Percentiles rank a stretch among this genome's conserved stretches.
Conservation (phyloP, 495 filamentous ascomycete species). For the Darksidea phi region DNA sequence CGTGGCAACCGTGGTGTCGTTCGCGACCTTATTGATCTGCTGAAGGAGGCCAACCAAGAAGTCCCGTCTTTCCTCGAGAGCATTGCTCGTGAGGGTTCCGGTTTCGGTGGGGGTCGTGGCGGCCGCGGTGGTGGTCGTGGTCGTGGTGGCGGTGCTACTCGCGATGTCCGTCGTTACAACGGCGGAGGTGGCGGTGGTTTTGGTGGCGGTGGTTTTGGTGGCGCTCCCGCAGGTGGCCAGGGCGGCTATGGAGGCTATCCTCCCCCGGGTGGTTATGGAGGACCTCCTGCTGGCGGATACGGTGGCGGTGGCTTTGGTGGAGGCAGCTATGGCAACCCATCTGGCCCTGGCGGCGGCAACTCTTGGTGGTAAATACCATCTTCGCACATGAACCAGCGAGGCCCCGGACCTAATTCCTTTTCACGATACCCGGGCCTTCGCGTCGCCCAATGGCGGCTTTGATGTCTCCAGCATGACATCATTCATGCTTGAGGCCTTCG, state of each 20-base stretch:
- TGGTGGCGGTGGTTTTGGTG: conserved; percentile 46
- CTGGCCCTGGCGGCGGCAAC: conserved; percentile 74
- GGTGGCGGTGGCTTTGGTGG: conserved; percentile 63
- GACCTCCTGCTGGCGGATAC: conserved; percentile 36
- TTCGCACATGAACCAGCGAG: conserved; percentile 3
- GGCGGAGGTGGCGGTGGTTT: conserved; percentile 53
- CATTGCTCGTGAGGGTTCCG: conserved; percentile 89
- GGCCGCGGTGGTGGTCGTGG: conserved; percentile 62
- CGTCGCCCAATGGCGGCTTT: conserved; percentile 3
- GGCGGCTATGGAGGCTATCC: conserved; percentile 42
- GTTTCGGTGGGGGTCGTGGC: conserved; percentile 64
- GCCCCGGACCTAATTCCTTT: conserved; percentile 21
- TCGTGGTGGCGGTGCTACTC: conserved; percentile 66
- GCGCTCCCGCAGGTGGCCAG: conserved; percentile 43
- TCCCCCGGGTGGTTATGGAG: conserved; percentile 33
- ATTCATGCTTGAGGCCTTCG: background rate
- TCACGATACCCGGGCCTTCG: conserved; percentile 29
- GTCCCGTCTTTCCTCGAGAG: conserved; percentile 91
- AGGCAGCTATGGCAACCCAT: conserved; percentile 74
- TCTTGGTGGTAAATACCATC: conserved; percentile 83
- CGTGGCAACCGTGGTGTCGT: conserved; percentile 97
- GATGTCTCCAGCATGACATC: background rate
- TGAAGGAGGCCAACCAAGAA: conserved; percentile 98
- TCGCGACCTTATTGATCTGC: conserved; percentile 87
- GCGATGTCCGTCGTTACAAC: conserved; percentile 83